Evolutionary conservation across 2,329 filamentous ascomycete species (phyloP), one percentile per base, ranked within the genome.

Genomic region (Helotiales sp.): DNA sequence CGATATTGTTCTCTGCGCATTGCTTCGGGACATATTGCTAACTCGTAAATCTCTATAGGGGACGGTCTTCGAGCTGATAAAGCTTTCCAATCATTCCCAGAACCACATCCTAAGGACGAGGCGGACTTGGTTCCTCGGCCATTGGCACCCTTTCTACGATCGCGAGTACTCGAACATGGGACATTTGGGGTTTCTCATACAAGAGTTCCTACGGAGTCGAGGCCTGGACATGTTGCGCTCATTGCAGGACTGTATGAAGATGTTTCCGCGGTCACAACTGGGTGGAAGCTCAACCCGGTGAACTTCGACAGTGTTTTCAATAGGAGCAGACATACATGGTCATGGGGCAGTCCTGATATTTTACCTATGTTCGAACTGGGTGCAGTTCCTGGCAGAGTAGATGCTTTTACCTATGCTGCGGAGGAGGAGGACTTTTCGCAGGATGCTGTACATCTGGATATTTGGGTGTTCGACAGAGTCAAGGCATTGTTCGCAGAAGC

Each of bases 231-330:
- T 78, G 95, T 99, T 57, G 96, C 95, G 33, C 82, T 99, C 54
- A 99, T 99, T 68, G 95, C 95, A 6, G 95, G 95, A 4, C 77
- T 99, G 34, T 99, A 99, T 72, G 95, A 99, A 75, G 95, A 99
- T 78, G 95, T 99, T 1, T 98, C 95, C 31, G 90, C 95, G 2
- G 95, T 99, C 19, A 96, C 90, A 29, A 99, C 96, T 1, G 95
- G 95, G 15, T 99, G 95, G 95, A 98, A 99, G 76, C 78, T 97
- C 66, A 99, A 99, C 71, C 95, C 95, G 0, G 95, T 99, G 70
- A 90, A 98, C 71, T 99, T 99, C 70, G 95, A 99, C 76, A 98
- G 93, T 69, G 92, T 99, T 10, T 99, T 99, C 82, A 99, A 99
- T 73, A 86, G 91, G 62, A 98, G 93, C 71, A 82, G 88, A 46